Percentiles rank a stretch among this genome's conserved stretches.
phyloP scores from a whole-genome alignment of 129 eudicot genomes.

The Logfia minima region DNA sequence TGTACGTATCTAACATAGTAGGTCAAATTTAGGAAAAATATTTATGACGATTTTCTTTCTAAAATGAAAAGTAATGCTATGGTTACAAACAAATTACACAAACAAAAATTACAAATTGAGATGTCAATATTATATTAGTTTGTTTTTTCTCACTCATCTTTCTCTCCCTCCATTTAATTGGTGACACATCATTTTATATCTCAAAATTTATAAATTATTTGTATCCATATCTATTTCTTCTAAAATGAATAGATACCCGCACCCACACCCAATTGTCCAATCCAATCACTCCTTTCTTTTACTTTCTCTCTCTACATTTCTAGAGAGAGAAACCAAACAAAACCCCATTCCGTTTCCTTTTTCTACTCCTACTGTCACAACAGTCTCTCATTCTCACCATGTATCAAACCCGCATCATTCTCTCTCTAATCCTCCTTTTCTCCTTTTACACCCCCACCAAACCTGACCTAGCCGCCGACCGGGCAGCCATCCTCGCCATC shows the following conservation, averaged over 20 bases:
- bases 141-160: too few species aligned
- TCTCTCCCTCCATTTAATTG: too few species aligned
- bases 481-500: constrained; percentile 62
- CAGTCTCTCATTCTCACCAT: constrained; percentile 1
- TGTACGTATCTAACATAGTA: too few species aligned
- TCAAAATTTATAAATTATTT: too few species aligned
- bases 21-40: too few species aligned
- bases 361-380: constrained; percentile 24
- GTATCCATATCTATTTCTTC: too few species aligned
- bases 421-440: constrained; percentile 33
- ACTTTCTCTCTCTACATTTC: constrained; percentile 11
- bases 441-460: constrained; percentile 26
- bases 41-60: too few species aligned
- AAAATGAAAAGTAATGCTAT: too few species aligned
- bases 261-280: not conserved
- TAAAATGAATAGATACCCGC: not conserved
- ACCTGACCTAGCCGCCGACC: constrained; percentile 57
- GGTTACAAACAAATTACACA: too few species aligned
- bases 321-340: constrained; percentile 24
- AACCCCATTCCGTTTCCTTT: not conserved
- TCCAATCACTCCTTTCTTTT: not conserved
- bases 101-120: too few species aligned
- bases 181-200: too few species aligned
- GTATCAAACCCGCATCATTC: constrained; percentile 14
- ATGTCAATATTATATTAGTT: too few species aligned